Evolutionary conservation across 139 green algal genomes (phyloP), one percentile per base, ranked within the genome.

Genomic region (Limnomonas spitsbergensis): DNA sequence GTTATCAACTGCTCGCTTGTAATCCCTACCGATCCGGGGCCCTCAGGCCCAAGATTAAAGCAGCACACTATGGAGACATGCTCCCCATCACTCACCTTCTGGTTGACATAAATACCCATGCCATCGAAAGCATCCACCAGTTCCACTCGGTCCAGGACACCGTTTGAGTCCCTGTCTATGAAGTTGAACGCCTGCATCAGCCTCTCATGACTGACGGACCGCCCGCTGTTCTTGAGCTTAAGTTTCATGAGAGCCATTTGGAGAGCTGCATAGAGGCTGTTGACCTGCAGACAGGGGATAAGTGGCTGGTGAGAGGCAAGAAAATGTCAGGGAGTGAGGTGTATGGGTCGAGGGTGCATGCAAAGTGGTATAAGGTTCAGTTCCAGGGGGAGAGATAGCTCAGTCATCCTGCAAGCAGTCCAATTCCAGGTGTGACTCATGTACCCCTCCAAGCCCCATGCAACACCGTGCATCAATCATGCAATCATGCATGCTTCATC

Each of bases 161-260:
- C 67, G 24, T 31, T 74, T 9, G 4, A 20, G 40, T 74, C 67
- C 39, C 67, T 26, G 36, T 74, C 67, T 9, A 74, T 74, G 67
- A 74, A 74, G 31, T 66, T 37, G n/a, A 76, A 76, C 3, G 70
- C 70, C 24, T 61, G 26, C 26, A 66, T 38, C 38, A 76, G 38
- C n/a, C 39, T 7, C 26, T 76, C 68, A 74, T 74, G 68, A 32
- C 68, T 74, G 35, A 74, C 34, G 36, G 24, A 39, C 4, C 70
- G 38, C 4, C 70, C 70, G n/a, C 39, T 61, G 70, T 66, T 76
- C 38, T 66, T 61, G 31, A 76, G 38, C 70, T 76, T 61, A 7
- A 76, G 70, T 37, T 66, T 61, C 36, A 38, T 20, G 4, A 76
- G 38, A 34, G 70, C 70, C 70, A 76, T 76, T 38, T 76, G 38